Evolutionary conservation across 768 basidiomycete genomes (phyloP), one percentile per base, ranked within the genome.

Genomic region (Russula sp.): DNA sequence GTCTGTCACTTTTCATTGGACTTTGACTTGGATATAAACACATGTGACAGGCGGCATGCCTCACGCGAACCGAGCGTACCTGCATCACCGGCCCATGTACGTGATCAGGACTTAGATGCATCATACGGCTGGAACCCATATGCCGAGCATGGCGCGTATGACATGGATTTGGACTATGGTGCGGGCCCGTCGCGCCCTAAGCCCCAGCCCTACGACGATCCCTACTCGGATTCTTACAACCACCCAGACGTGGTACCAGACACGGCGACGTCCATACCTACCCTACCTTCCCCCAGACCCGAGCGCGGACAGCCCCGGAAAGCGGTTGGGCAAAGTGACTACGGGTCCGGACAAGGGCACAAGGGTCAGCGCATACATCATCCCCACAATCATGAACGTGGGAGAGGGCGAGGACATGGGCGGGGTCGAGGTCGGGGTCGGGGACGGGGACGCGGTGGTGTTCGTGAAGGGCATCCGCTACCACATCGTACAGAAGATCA

Each of bases 181-280:
- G 77, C 79, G 44, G 80, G 81, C 20, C 80, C 84, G 10, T 82
- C 83, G 16, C 82, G 89, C 57, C 87, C 89, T 26, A 70, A 80
- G 18, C 90, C 90, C 5, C 76, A 83, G 42, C 87, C 90, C 30
- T 92, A 92, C 70, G 88, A 92, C 63, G 90, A 92, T 68, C 90
- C 90, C 11, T 91, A 91, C 59, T 75, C 75, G 3, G 74, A 75
- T 57, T 65, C 65, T 10, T 75, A 75, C 55, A 73, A 72, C 28
- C 57, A 69, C 11, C 61, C 67, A 22, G 68, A 66, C 20, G 13
- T 58, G 9, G 40, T 22, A 5, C 6, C 30, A 5, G 24, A 48
- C 42, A 24, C n/a, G 18, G 14, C 53, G 24, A 34, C 59, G 5
- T 26, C 59, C n/a, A 11, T n/a, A 13, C 49, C 54, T 2, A 8